Conservation (phyloP, 192 early-diverging fungal genomes). For the Coemansia sp. region DNA sequence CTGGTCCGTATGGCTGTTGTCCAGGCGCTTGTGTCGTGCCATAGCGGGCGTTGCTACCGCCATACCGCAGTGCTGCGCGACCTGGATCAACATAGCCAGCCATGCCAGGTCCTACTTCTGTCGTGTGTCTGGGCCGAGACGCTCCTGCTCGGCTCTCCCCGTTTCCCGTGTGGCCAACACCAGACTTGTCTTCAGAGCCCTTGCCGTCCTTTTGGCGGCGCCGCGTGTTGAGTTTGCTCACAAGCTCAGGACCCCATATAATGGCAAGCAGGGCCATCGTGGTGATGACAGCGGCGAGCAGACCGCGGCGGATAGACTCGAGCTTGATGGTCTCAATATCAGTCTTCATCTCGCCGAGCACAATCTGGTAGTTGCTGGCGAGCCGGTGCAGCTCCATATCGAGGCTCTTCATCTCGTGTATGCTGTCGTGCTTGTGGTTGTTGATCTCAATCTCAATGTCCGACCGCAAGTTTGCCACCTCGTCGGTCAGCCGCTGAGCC, state of each 20-base stretch:
- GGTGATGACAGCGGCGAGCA: conserved; percentile 50
- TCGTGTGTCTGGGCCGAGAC: not conserved
- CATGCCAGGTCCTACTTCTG: not conserved
- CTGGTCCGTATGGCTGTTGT: not conserved
- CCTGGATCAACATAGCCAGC: not conserved
- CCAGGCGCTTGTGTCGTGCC: too few species aligned
- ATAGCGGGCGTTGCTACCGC: not conserved
- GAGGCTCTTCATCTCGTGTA: conserved; percentile 74
- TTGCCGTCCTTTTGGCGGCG: not conserved
- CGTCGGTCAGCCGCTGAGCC: conserved; percentile 73
- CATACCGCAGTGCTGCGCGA: not conserved
- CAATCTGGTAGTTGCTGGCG: conserved; percentile 82
- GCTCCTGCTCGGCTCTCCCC: not conserved
- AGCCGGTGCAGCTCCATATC: conserved; percentile 80
- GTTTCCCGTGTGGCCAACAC: not conserved
- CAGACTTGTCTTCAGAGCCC: not conserved
- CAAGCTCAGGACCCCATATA: conserved; percentile 36
- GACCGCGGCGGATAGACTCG: conserved; percentile 76
- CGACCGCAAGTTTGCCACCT: conserved; percentile 71
- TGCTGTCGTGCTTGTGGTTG: conserved; percentile 80
- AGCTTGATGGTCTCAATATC: conserved; percentile 86
- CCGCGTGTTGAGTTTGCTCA: conserved; percentile 9
- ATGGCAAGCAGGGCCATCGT: conserved; percentile 30
- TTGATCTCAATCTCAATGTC: conserved; percentile 92
- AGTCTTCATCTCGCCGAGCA: conserved; percentile 79